Evolutionary conservation across 495 filamentous ascomycete species (phyloP).

Genomic region (Platismatia glauca): DNA sequence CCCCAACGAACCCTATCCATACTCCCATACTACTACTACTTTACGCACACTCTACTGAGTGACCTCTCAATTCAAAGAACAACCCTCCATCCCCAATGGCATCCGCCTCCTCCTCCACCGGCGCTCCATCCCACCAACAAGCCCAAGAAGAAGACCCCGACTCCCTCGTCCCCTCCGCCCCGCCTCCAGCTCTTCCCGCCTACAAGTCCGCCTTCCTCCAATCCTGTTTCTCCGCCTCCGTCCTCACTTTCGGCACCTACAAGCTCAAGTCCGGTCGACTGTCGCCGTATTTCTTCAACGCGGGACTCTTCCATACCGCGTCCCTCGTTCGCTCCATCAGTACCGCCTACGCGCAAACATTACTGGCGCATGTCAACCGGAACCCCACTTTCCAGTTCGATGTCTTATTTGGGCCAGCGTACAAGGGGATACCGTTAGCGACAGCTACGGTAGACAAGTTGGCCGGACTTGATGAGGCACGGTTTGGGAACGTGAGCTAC

Average conservation of each 20-base stretch:
- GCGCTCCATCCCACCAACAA: no score
- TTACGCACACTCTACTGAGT: background rate
- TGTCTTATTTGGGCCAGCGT: constrained; percentile 64
- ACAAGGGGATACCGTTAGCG: constrained; percentile 92
- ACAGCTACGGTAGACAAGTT: constrained; percentile 61
- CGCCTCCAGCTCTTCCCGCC: constrained; percentile 21
- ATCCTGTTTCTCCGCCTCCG: constrained; percentile 59
- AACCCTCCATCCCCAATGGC: no score
- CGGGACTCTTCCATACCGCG: constrained; percentile 72
- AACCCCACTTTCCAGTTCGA: constrained; percentile 35
- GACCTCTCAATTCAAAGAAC: background rate
- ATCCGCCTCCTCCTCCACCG: no score
- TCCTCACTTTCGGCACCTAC: constrained; percentile 83
- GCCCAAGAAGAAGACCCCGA: constrained; percentile 13
- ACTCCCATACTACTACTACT: no score
- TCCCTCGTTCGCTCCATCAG: constrained; percentile 63
- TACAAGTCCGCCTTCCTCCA: constrained; percentile 63
- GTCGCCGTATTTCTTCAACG: constrained; percentile 99
- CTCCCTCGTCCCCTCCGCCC: constrained; percentile 6
- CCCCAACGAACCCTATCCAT: no score
- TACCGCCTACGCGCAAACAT: constrained; percentile 69
- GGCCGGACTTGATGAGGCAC: constrained; percentile 46
- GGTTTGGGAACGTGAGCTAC: constrained; percentile 57
- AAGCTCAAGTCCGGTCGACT: constrained; percentile 83
- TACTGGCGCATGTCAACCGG: constrained; percentile 34